Evolutionary conservation across 2,329 filamentous ascomycete species (phyloP).

Genomic region (Penicillium sp.): DNA sequence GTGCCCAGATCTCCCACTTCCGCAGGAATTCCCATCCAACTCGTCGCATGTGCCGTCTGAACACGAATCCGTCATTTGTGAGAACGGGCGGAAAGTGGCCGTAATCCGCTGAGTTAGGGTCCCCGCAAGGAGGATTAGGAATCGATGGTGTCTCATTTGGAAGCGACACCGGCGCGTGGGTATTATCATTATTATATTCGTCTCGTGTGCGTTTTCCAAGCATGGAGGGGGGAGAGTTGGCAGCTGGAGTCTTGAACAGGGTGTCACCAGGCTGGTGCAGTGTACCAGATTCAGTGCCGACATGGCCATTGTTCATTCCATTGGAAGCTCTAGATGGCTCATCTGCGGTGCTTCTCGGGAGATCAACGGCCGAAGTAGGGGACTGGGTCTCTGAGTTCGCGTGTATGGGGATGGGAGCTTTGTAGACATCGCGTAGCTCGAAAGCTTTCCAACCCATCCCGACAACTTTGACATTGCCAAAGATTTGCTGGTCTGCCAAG

Average conservation of each 20-base stretch:
- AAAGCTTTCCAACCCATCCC: slow-evolving; percentile 44
- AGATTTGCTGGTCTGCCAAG: slow-evolving; percentile 36
- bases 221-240: slow-evolving; percentile 18
- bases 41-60: slow-evolving; percentile 37
- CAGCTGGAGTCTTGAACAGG: neutral
- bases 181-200: slow-evolving; percentile 11
- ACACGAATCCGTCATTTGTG: slow-evolving; percentile 26
- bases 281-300: neutral
- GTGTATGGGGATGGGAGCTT: slow-evolving; percentile 22
- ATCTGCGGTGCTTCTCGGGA: slow-evolving; percentile 5
- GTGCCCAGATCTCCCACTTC: slow-evolving; percentile 47
- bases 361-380: slow-evolving; percentile 14
- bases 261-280: neutral
- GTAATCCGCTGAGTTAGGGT: slow-evolving; percentile 4
- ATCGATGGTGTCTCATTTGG: neutral
- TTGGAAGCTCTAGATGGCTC: neutral
- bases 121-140: neutral
- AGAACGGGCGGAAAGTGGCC: slow-evolving; percentile 14
- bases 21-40: slow-evolving; percentile 45
- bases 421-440: slow-evolving; percentile 41
- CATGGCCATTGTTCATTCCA: neutral
- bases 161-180: neutral
- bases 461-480: slow-evolving; percentile 35
- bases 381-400: slow-evolving; percentile 16
- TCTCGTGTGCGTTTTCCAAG: slow-evolving; percentile 30